Percentiles rank a stretch among this genome's conserved stretches.
These are phyloP conservation scores for Chimonanthus praecox DNA, from an alignment of 164 flowering plant genomes.

Conservation along the genomic window DNA sequence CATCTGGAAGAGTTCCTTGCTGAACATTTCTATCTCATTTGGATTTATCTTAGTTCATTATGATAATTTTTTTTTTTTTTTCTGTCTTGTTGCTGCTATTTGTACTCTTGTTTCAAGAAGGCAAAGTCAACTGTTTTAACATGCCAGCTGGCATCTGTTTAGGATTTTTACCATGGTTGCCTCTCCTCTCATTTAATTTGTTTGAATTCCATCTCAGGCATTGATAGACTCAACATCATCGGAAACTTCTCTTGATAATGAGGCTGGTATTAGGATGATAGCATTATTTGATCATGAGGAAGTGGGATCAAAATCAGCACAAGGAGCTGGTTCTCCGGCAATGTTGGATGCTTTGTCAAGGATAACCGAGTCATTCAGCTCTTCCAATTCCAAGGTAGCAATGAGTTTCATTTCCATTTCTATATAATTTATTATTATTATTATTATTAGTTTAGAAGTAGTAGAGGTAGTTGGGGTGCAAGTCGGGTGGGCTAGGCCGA, in stretches of 20 bases:
- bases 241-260: conserved; percentile 49
- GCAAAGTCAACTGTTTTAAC: background rate
- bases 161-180: background rate
- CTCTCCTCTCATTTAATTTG: background rate
- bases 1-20: too few relatives aligned
- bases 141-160: background rate
- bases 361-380: conserved; percentile 59
- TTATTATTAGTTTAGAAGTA: too few relatives aligned
- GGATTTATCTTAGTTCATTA: background rate
- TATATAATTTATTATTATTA: too few relatives aligned
- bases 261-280: conserved; percentile 82
- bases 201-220: conserved; percentile 33
- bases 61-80: background rate
- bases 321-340: conserved; percentile 98
- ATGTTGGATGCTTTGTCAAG: conserved; percentile 83
- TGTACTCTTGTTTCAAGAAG: background rate
- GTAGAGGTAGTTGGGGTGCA: too few relatives aligned
- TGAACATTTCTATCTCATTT: too few relatives aligned
- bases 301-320: conserved; percentile 77
- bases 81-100: background rate
- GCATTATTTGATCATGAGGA: conserved; percentile 73
- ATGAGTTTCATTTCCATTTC: background rate
- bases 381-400: conserved; percentile 54
- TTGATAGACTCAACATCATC: conserved; percentile 57
- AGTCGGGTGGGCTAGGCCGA: too few relatives aligned